phyloP scores from a whole-genome alignment of 2,329 filamentous ascomycete species.

The Meredithiella fracta region DNA sequence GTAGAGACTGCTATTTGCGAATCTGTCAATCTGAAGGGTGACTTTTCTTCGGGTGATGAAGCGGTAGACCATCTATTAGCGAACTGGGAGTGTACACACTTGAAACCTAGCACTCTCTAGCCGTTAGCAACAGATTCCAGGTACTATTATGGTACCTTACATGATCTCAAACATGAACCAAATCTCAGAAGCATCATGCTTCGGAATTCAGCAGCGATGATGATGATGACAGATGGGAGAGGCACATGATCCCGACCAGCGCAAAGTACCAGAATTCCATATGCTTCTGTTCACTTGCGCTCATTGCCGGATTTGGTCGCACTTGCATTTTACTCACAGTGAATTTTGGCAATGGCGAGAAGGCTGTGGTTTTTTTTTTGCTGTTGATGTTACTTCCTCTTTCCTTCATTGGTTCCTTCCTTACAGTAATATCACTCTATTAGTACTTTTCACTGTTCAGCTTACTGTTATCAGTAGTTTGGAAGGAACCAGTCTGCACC shows the following conservation, averaged over 20 bases:
- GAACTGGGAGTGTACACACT: too few relatives aligned
- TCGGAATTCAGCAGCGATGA: neutral
- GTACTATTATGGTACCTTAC: neutral
- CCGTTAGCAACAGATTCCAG: too few relatives aligned
- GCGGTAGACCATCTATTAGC: too few relatives aligned
- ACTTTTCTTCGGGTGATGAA: neutral
- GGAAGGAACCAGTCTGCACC: too few relatives aligned
- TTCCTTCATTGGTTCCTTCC: neutral
- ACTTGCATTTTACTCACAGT: neutral
- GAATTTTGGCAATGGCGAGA: neutral
- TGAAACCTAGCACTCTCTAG: too few relatives aligned
- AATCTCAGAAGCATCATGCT: neutral
- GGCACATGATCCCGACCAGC: neutral
- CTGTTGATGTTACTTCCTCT: neutral
- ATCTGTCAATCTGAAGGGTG: neutral
- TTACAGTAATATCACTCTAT: neutral
- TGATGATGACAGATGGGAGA: neutral
- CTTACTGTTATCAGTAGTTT: neutral
- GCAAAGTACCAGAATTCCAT: neutral
- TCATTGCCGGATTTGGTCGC: neutral
- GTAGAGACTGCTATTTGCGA: too few relatives aligned
- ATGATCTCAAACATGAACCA: neutral
- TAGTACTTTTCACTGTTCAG: too few relatives aligned
- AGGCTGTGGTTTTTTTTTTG: neutral
- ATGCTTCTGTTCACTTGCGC: neutral